phyloP scores from a whole-genome alignment of 2,329 filamentous ascomycete genomes.

The Elsinoe australis region DNA sequence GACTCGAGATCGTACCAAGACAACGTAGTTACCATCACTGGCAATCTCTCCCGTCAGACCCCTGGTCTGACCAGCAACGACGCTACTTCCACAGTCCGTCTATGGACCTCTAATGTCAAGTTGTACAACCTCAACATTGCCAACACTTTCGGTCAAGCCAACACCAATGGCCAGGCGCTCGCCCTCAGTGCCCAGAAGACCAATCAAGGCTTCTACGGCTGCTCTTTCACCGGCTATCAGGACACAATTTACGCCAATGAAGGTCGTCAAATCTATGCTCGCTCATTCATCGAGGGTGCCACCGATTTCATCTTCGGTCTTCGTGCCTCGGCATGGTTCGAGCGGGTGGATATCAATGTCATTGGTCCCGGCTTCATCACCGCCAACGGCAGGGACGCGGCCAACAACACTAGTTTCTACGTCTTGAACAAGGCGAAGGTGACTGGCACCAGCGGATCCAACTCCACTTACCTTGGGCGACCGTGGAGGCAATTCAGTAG shows the following conservation, averaged over 20 bases:
- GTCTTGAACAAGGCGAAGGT: constrained; percentile 25
- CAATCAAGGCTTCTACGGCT: constrained; percentile 28
- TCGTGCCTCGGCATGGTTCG: constrained; percentile 37
- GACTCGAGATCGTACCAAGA: constrained; percentile 31
- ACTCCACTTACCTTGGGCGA: constrained; percentile 21
- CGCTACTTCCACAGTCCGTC: constrained; percentile 37
- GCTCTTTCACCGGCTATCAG: constrained; percentile 24
- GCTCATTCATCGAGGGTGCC: constrained; percentile 31
- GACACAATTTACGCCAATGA: constrained; percentile 25
- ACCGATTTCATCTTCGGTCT: constrained; percentile 39
- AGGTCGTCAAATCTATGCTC: constrained; percentile 24
- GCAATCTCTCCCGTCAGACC: constrained; percentile 29
- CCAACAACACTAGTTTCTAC: constrained; percentile 29
- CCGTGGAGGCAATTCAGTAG: constrained; percentile 17
- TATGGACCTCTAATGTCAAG: constrained; percentile 33
- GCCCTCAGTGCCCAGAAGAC: constrained; percentile 26
- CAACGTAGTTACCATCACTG: constrained; percentile 31
- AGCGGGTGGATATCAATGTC: constrained; percentile 28
- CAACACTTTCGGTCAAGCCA: constrained; percentile 24
- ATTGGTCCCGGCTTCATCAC: constrained; percentile 30
- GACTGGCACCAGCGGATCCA: constrained; percentile 24
- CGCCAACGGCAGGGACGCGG: constrained; percentile 29
- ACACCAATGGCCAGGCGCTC: constrained; percentile 26
- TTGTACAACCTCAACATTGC: constrained; percentile 28
- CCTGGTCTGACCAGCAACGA: constrained; percentile 35